phyloP scores from a whole-genome alignment of 176 grass and related monocot genomes.

The Oryza officinalis region DNA sequence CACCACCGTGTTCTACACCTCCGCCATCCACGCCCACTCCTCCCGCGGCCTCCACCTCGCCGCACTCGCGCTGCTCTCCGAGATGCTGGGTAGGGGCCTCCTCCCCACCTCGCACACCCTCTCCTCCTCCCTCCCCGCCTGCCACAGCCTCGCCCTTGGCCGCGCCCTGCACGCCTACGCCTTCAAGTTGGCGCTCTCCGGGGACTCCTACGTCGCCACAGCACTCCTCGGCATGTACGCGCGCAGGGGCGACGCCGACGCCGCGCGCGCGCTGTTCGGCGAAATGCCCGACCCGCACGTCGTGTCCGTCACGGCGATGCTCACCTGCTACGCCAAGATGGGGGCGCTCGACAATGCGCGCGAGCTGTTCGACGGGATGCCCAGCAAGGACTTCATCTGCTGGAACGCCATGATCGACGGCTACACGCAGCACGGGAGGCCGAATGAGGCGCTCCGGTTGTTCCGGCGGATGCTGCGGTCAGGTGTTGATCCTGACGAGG shows the following conservation, averaged over 20 bases:
- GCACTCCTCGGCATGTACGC: conserved; percentile 92
- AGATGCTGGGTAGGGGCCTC: conserved; percentile 63
- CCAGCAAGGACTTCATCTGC: conserved; percentile 65
- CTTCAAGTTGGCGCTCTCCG: conserved; percentile 61
- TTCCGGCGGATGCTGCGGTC: conserved; percentile 82
- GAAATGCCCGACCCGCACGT: conserved; percentile 61
- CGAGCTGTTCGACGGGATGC: conserved; percentile 60
- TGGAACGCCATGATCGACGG: conserved; percentile 99
- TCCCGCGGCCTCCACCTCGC: conserved; percentile 52
- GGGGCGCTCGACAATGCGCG: conserved; percentile 62
- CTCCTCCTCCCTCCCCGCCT: conserved; percentile 71
- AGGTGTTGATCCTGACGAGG: conserved; percentile 50
- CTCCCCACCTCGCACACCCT: conserved; percentile 68
- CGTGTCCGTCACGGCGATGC: conserved; percentile 85
- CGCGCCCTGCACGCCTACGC: conserved; percentile 76
- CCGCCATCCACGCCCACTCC: conserved; percentile 75
- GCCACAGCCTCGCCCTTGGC: conserved; percentile 45
- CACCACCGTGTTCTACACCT: conserved; percentile 73
- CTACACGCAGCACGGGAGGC: conserved; percentile 69
- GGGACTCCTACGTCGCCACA: conserved; percentile 73
- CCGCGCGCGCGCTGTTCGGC: conserved; percentile 75
- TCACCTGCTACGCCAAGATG: conserved; percentile 76
- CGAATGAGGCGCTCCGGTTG: conserved; percentile 55
- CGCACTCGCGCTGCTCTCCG: conserved; percentile 68
- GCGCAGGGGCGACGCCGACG: conserved; percentile 55